Conservation (phyloP, 441 rosid species). For the Populus trichocarpa region DNA sequence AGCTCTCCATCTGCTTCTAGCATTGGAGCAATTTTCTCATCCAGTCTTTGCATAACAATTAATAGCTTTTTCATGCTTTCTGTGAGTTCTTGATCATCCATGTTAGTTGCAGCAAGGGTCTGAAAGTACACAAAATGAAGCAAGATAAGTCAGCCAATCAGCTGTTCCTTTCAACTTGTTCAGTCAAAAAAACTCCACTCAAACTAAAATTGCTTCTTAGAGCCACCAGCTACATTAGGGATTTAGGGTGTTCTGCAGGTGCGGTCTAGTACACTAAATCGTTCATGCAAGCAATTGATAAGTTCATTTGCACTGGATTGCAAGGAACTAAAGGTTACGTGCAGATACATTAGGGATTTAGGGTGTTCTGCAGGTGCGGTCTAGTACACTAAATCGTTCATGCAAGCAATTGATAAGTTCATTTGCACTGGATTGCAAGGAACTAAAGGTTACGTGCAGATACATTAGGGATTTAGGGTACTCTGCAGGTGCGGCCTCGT, state of each 20-base stretch:
- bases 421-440: neutral
- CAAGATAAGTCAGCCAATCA: neutral
- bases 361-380: neutral
- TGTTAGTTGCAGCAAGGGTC: conserved; percentile 91
- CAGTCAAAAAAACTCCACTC: neutral
- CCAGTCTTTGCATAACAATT: conserved; percentile 93
- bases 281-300: neutral
- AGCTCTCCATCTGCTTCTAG: conserved; percentile 87
- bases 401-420: neutral
- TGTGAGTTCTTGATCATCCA: conserved; percentile 81
- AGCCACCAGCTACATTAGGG: neutral
- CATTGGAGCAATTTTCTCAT: conserved; percentile 81
- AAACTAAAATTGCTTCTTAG: neutral
- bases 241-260: neutral
- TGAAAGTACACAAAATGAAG: conserved; percentile 29
- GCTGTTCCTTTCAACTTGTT: neutral
- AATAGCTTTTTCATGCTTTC: conserved; percentile 93
- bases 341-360: neutral
- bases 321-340: neutral
- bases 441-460: neutral
- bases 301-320: neutral
- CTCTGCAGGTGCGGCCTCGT: too few species aligned
- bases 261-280: neutral
- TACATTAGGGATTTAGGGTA: neutral
- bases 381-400: neutral